Evolutionary conservation across 345 rosid genomes (phyloP), one percentile per base, ranked within the genome.

Genomic region (Diplotaxis tenuifolia): DNA sequence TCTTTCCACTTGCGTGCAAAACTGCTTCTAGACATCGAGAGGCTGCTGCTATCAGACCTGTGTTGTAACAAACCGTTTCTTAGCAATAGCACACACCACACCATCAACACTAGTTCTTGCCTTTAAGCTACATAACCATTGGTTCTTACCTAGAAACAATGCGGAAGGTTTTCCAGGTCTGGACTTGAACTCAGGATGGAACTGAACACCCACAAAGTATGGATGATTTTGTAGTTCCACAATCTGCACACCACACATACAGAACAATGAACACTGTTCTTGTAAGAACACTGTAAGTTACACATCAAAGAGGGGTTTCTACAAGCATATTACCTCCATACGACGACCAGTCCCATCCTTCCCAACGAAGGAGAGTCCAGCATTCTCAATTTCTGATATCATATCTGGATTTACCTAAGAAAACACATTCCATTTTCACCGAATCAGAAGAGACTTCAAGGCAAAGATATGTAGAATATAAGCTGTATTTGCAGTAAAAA

Each of bases 181-280:
- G 60, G 98, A 94, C 76, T 94, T 94, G 72, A 89, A 94, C 74
- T 94, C 98, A 18, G 98, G 98, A 81, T 94, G 98, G 80, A 89
- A 94, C 84, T 94, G 98, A 75, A 67, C 90, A 68, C 96, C 89
- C 12, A 89, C 79, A 72, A 81, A 86, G 77, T 84, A 89, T 9
- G 91, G 91, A 82, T 86, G 91, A 22, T 70, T 78, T 19, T 75
- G 79, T 60, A 89, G 75, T 80, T 89, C 91, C 28, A 89, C 79
- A 66, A 89, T 66, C 91, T 89, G 84, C 79, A 78, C 50, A 58
- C 14, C 74, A 67, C 66, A 28, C 32, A 36, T 21, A 16, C 7
- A 67, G 16, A 58, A 68, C 22, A 59, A 67, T 22, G 40, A 76
- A 54, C 9, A 68, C 54, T 12, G 16, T 16, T 38, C 18, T 42